Evolutionary conservation across 2,329 filamentous ascomycete genomes (phyloP), one percentile per base, ranked within the genome.

Genomic region (Rachicladosporium sp.): DNA sequence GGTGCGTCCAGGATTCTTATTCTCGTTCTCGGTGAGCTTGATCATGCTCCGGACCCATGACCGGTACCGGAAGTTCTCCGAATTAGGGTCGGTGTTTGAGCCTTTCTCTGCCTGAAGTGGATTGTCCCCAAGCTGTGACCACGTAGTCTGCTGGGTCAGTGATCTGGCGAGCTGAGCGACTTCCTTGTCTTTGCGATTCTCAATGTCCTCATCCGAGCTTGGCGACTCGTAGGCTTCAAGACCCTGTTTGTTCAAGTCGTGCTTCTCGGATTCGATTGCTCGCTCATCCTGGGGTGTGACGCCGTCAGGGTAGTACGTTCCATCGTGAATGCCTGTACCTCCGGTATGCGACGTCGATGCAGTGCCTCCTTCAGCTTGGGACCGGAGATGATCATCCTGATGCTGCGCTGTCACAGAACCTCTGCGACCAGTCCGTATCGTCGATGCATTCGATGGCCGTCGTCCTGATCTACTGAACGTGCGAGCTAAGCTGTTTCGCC

Each of bases 1-100:
- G 6, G 66, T 68, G 7, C 67, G 57, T 5, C 53, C 48, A 4
- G 64, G 65, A 6, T 53, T 57, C 31, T 59, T 61, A 29, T 64
- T 57, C 41, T 70, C 66, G 27, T 56, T 50, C 2, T 60, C 57
- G 33, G 63, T 60, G 33, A 69, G 45, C 46, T 69, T 65, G 43
- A 70, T 60, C 58, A 70, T 65, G 12, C 65, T 63, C 52, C 67
- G 69, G 33, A 65, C 63, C 67, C 67, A 71, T 45, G 61, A 56
- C 29, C 67, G 55, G 12, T 66, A 63, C 33, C 61, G 63, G 60
- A 71, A 71, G 49, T 69, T 60, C 2, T 59, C 50, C 35, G 64
- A 61, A 47, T 59, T 51, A 11, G 68, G 67, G 42, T 71, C 65
- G n/a, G 69, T 51, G 7, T 58, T 50, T 1, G 66, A 67, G 41